Percentiles rank a stretch among this genome's conserved stretches.
Evolutionary conservation across 805 yeast species (phyloP).

Genomic region (Kuraishia hungarica): DNA sequence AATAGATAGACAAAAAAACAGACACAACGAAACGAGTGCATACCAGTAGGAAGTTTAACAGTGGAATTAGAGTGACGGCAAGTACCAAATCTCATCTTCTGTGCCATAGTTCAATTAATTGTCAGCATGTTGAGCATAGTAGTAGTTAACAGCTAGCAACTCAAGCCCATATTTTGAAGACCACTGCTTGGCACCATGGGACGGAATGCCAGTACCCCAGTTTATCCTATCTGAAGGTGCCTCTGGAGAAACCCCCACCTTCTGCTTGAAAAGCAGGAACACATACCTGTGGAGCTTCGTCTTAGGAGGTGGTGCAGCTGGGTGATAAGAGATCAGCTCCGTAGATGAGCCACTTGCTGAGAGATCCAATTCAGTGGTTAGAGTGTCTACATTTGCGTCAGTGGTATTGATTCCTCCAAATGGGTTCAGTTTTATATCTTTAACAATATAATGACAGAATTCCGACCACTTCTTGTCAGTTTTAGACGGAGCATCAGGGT

Average conservation of each 20-base stretch:
- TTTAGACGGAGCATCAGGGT: slow-evolving; percentile 89
- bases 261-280: slow-evolving; percentile 66
- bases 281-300: slow-evolving; percentile 88
- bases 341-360: slow-evolving; percentile 9
- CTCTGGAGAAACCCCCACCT: slow-evolving; percentile 28
- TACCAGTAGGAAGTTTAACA: neutral
- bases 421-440: slow-evolving; percentile 41
- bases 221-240: slow-evolving; percentile 48
- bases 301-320: slow-evolving; percentile 86
- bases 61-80: too few relatives aligned
- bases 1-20: neutral
- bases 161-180: slow-evolving; percentile 51
- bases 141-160: slow-evolving; percentile 74
- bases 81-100: too few relatives aligned
- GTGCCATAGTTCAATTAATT: slow-evolving; percentile 3
- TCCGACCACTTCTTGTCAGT: slow-evolving; percentile 85
- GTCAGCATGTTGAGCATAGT: slow-evolving; percentile 59
- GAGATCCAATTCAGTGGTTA: slow-evolving; percentile 27
- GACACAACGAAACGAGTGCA: neutral
- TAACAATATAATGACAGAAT: slow-evolving; percentile 64
- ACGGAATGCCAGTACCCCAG: slow-evolving; percentile 86
- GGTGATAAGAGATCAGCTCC: slow-evolving; percentile 50
- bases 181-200: slow-evolving; percentile 72
- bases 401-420: slow-evolving; percentile 24
- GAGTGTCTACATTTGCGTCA: slow-evolving; percentile 18